A percentile compares a stretch with the other conserved stretches of the same genome.
Evolutionary conservation across 306 rosid species (phyloP).

Genomic region (Fagus crenata): DNA sequence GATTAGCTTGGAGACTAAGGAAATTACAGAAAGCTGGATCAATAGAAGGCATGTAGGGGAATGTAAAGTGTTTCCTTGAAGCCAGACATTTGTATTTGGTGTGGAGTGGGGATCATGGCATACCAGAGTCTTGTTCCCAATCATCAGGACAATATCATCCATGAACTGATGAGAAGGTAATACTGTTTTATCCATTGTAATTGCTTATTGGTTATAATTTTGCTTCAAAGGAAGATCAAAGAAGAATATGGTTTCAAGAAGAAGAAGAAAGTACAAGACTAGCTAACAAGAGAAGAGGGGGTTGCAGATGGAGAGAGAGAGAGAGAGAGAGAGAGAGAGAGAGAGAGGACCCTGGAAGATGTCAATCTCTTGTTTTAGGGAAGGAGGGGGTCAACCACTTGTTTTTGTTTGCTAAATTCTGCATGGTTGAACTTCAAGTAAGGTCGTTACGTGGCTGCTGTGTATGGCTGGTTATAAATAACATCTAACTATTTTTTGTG

Average conservation of each 20-base stretch:
- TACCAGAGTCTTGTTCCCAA: slow-evolving; percentile 33
- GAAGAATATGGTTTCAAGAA: neutral
- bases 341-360: neutral
- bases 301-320: neutral
- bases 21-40: slow-evolving; percentile 48
- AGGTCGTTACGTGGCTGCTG: slow-evolving; percentile 13
- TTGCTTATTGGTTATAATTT: neutral
- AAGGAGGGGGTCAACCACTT: slow-evolving; percentile 34
- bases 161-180: neutral
- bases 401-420: slow-evolving; percentile 32
- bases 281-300: neutral
- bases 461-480: neutral
- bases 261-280: neutral
- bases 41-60: slow-evolving; percentile 54
- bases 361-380: neutral
- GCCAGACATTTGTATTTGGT: slow-evolving; percentile 17
- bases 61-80: slow-evolving; percentile 30
- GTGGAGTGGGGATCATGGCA: slow-evolving; percentile 40
- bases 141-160: neutral
- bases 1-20: slow-evolving; percentile 34
- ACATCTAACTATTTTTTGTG: too few relatives aligned
- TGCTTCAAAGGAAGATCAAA: neutral
- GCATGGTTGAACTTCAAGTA: slow-evolving; percentile 34
- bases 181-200: neutral
- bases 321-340: neutral